Conservation (phyloP, 2,329 filamentous ascomycete species). For the Pseudogymnoascus sp. region DNA sequence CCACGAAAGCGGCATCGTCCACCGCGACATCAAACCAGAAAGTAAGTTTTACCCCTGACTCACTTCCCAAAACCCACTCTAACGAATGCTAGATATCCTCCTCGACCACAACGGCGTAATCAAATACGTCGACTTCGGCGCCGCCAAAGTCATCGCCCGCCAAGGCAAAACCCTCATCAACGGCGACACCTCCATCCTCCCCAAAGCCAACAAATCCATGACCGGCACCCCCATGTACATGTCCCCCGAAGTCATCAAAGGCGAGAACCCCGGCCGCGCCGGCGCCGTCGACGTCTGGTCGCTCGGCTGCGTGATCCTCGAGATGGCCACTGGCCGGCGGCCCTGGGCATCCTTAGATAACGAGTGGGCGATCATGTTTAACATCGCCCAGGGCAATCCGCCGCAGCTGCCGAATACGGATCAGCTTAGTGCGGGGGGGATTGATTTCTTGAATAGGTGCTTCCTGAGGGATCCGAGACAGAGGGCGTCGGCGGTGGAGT, state of each 20-base stretch:
- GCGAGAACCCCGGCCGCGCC: slow-evolving; percentile 69
- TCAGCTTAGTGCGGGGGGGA: slow-evolving; percentile 73
- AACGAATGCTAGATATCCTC: slow-evolving; percentile 61
- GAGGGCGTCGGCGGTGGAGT: slow-evolving; percentile 73
- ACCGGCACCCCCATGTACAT: slow-evolving; percentile 99
- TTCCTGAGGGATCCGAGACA: slow-evolving; percentile 77
- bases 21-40: slow-evolving; percentile 96
- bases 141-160: slow-evolving; percentile 91
- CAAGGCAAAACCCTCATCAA: slow-evolving; percentile 80
- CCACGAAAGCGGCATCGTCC: slow-evolving; percentile 83
- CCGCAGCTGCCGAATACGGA: slow-evolving; percentile 75
- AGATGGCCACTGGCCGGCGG: slow-evolving; percentile 91
- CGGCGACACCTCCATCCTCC: slow-evolving; percentile 44
- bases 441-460: slow-evolving; percentile 82
- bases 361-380: slow-evolving; percentile 99
- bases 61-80: slow-evolving; percentile 10
- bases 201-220: slow-evolving; percentile 78
- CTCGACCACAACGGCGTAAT: slow-evolving; percentile 97
- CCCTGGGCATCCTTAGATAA: slow-evolving; percentile 97
- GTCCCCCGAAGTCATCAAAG: slow-evolving; percentile 97
- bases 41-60: slow-evolving; percentile 48
- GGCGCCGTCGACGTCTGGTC: slow-evolving; percentile 95
- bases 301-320: slow-evolving; percentile 88
- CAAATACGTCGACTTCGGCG: slow-evolving; percentile 98
- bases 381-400: slow-evolving; percentile 93